Evolutionary conservation across 148 eudicot species (phyloP).

Genomic region (Gaultheria prostrata): DNA sequence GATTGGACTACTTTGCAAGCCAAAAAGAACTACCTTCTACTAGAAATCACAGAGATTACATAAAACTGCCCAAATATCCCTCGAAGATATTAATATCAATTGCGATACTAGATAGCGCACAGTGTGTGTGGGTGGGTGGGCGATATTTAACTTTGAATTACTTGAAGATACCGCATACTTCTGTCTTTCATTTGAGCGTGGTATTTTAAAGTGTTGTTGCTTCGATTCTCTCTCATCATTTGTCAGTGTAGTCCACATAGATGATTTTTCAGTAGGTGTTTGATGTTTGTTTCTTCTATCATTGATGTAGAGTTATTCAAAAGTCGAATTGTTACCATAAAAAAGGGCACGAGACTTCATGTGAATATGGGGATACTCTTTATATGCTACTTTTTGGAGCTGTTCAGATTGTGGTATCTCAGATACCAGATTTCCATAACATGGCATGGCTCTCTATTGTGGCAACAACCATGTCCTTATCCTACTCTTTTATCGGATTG

Average conservation of each 20-base stretch:
- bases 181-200: not conserved
- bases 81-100: not conserved
- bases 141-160: not conserved
- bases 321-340: conserved; percentile 65
- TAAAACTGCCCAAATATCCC: not conserved
- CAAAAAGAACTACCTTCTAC: not conserved
- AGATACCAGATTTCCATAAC: conserved; percentile 67
- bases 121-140: not conserved
- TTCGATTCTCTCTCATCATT: not conserved
- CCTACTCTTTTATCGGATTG: conserved; percentile 51
- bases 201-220: not conserved
- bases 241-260: not conserved
- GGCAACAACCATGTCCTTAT: conserved; percentile 68
- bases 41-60: not conserved
- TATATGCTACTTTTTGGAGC: conserved; percentile 63
- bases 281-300: not conserved
- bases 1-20: not conserved
- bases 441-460: conserved; percentile 65
- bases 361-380: conserved; percentile 33
- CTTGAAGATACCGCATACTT: not conserved
- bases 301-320: conserved; percentile 49
- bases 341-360: conserved; percentile 50
- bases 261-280: not conserved
- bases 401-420: conserved; percentile 48
- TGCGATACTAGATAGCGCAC: not conserved